Percentiles rank a stretch among this genome's conserved stretches.
phyloP scores from a whole-genome alignment of 495 filamentous ascomycete genomes.

The Lasiosphaeria miniovina region DNA sequence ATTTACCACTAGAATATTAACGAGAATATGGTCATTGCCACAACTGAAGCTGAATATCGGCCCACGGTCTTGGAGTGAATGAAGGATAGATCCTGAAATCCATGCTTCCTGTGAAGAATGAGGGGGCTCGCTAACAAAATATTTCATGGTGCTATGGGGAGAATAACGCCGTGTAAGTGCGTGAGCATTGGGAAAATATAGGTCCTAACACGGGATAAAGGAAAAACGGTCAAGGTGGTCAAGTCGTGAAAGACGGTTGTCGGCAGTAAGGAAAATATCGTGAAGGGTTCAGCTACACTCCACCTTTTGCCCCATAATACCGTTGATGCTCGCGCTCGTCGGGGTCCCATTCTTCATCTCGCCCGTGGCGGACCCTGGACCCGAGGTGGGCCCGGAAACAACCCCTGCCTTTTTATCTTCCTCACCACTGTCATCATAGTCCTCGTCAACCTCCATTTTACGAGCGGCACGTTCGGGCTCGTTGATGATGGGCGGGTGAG shows the following conservation, averaged over 20 bases:
- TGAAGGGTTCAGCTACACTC: constrained; percentile 26
- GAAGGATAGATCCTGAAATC: too few relatives aligned
- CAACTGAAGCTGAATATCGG: too few relatives aligned
- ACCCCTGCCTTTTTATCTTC: constrained; percentile 65
- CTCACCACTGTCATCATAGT: constrained; percentile 89
- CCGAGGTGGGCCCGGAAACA: constrained; percentile 29
- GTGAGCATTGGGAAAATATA: constrained; percentile 18
- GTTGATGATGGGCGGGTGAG: constrained; percentile 44
- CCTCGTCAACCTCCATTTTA: constrained; percentile 96
- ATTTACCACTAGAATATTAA: too few relatives aligned
- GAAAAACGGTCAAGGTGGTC: constrained; percentile 18
- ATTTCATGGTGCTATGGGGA: not conserved
- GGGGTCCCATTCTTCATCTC: constrained; percentile 48
- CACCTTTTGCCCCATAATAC: constrained; percentile 45
- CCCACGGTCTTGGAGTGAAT: too few relatives aligned
- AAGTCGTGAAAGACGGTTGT: not conserved
- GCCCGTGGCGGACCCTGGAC: constrained; percentile 27
- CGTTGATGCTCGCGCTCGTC: constrained; percentile 42
- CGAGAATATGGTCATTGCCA: too few relatives aligned
- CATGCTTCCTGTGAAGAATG: not conserved
- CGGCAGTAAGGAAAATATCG: constrained; percentile 7
- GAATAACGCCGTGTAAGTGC: constrained; percentile 7
- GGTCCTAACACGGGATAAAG: constrained; percentile 1
- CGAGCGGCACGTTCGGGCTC: constrained; percentile 80
- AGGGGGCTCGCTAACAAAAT: not conserved